A percentile compares a stretch with the other conserved stretches of the same genome.
Evolutionary conservation across 306 rosid species (phyloP).

Genomic region (Sindora glabra): DNA sequence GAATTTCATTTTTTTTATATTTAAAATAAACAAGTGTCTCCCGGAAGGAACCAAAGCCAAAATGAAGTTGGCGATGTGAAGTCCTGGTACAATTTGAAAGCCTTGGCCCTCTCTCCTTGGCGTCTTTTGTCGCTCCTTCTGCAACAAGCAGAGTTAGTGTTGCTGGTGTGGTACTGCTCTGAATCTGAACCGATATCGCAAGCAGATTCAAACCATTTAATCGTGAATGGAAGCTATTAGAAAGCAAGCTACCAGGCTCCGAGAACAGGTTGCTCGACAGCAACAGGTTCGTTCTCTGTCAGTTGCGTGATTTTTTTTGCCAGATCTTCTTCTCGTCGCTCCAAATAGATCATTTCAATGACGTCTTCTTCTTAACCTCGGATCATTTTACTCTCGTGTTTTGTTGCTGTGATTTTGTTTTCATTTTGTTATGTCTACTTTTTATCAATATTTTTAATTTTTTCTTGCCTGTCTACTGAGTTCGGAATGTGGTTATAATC

Average conservation of each 20-base stretch:
- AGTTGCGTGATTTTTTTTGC: neutral
- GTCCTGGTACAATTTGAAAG: neutral
- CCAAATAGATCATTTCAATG: slow-evolving; percentile 11
- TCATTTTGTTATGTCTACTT: neutral
- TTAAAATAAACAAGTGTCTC: neutral
- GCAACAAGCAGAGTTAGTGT: neutral
- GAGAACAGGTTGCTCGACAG: slow-evolving; percentile 97
- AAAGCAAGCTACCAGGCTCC: slow-evolving; percentile 91
- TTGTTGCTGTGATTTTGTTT: neutral
- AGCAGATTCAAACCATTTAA: slow-evolving; percentile 7
- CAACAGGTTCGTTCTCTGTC: slow-evolving; percentile 58
- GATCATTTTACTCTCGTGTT: neutral
- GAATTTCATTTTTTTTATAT: too few species aligned
- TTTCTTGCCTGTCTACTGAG: neutral
- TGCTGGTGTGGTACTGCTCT: neutral
- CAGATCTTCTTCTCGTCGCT: slow-evolving; percentile 20
- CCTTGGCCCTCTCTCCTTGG: neutral
- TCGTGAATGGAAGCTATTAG: slow-evolving; percentile 83
- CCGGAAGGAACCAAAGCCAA: slow-evolving; percentile 11
- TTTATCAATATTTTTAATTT: neutral
- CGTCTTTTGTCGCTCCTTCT: neutral
- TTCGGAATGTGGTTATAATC: too few species aligned
- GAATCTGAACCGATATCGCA: slow-evolving; percentile 3
- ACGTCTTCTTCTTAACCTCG: neutral
- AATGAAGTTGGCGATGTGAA: neutral